Evolutionary conservation across 805 yeast genomes (phyloP).

Genomic region (Yamadazyma tumulicola): DNA sequence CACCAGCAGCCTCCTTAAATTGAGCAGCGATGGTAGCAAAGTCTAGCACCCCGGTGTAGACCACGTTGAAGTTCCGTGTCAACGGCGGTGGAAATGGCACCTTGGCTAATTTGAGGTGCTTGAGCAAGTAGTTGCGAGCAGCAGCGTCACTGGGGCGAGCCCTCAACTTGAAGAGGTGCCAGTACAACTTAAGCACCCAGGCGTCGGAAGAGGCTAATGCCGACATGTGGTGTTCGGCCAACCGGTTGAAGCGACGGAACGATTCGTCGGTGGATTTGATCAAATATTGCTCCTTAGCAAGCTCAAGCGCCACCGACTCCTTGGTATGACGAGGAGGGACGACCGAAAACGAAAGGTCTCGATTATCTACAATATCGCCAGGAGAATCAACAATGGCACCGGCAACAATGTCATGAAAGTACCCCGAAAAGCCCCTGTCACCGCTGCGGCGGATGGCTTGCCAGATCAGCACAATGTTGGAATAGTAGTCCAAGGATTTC

Average conservation of each 20-base stretch:
- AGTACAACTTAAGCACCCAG: conserved; percentile 24
- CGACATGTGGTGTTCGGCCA: conserved; percentile 14
- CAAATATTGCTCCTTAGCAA: conserved; percentile 19
- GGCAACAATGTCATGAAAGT: conserved; percentile 20
- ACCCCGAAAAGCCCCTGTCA: conserved; percentile 26
- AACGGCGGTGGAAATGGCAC: conserved; percentile 15
- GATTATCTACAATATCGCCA: conserved; percentile 42
- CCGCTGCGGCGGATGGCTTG: conserved; percentile 12
- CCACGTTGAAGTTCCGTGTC: conserved; percentile 1
- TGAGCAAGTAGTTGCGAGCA: conserved; percentile 25
- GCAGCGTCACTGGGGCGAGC: conserved; percentile 17
- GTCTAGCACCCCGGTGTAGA: conserved; percentile 14
- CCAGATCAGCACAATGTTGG: conserved; percentile 27
- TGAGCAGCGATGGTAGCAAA: conserved; percentile 10
- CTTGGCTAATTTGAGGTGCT: conserved; percentile 29
- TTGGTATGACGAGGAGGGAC: too few relatives aligned
- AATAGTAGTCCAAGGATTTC: conserved; percentile 44
- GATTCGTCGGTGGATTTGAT: conserved; percentile 22
- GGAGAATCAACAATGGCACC: conserved; percentile 12
- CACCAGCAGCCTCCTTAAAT: conserved; percentile 6
- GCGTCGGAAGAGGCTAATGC: conserved; percentile 18
- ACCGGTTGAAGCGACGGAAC: conserved; percentile 23
- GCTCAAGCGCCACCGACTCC: conserved; percentile 29
- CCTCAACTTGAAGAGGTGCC: conserved; percentile 21
- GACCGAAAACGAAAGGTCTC: too few relatives aligned